These are phyloP conservation scores for Brassica napus DNA, from an alignment of 345 rosid genomes.

Conservation along the genomic window DNA sequence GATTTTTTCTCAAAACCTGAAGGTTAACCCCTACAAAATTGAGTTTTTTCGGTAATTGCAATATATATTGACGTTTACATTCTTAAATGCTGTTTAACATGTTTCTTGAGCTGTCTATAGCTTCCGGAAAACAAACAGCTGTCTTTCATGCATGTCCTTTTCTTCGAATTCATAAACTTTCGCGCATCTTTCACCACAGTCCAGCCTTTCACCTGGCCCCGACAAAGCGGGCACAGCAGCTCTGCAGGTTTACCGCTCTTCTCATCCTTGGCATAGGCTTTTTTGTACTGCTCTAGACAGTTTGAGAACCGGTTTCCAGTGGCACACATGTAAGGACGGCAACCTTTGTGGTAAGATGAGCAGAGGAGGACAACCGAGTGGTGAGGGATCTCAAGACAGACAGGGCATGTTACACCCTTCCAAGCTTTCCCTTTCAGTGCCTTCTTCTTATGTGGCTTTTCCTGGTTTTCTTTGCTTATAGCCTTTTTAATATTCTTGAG, in stretches of 20 bases:
- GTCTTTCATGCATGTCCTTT: slow-evolving; percentile 79
- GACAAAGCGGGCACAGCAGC: slow-evolving; percentile 80
- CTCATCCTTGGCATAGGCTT: slow-evolving; percentile 62
- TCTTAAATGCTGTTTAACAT: slow-evolving; percentile 45
- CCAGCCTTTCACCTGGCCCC: slow-evolving; percentile 93
- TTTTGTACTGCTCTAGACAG: slow-evolving; percentile 86
- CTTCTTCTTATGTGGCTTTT: slow-evolving; percentile 26
- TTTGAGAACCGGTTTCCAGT: slow-evolving; percentile 77
- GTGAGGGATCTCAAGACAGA: slow-evolving; percentile 83
- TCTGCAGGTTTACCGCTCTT: slow-evolving; percentile 56
- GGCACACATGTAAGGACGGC: slow-evolving; percentile 91
- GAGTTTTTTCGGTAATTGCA: too few relatives aligned
- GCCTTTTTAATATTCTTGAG: slow-evolving; percentile 37
- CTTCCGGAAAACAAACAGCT: slow-evolving; percentile 62
- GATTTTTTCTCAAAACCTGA: too few relatives aligned
- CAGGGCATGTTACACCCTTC: slow-evolving; percentile 68
- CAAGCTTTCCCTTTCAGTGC: slow-evolving; percentile 57
- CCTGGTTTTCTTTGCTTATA: slow-evolving; percentile 28
- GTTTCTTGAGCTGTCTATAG: slow-evolving; percentile 70
- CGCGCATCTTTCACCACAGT: slow-evolving; percentile 76
- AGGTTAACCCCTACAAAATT: too few relatives aligned
- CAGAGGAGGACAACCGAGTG: slow-evolving; percentile 83
- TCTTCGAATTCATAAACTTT: slow-evolving; percentile 59
- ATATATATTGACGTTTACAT: too few relatives aligned
- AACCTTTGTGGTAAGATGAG: slow-evolving; percentile 81